These are phyloP conservation scores for Aspergillus sclerotiicarbonarius DNA, from an alignment of 495 filamentous ascomycete species.

Conservation along the genomic window DNA sequence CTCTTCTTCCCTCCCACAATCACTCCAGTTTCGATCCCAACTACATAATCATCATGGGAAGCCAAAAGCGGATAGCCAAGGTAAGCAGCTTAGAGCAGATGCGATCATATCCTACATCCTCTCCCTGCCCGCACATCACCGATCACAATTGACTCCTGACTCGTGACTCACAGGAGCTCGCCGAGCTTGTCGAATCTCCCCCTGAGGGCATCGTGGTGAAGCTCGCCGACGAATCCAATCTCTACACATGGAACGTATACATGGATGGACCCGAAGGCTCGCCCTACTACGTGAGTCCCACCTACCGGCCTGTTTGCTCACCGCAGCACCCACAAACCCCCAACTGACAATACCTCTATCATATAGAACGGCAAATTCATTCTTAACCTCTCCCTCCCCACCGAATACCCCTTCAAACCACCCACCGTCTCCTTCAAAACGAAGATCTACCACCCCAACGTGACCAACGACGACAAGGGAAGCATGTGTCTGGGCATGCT, in stretches of 20 bases:
- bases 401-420: conserved; percentile 93
- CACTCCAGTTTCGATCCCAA: conserved; percentile 11
- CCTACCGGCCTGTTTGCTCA: background rate
- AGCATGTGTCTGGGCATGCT: conserved; percentile 90
- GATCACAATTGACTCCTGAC: conserved; percentile 7
- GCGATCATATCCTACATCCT: background rate
- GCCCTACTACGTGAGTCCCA: conserved; percentile 61
- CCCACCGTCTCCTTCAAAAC: conserved; percentile 84
- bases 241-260: conserved; percentile 79
- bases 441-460: conserved; percentile 97
- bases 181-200: conserved; percentile 62
- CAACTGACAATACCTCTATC: background rate
- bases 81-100: conserved; percentile 28
- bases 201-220: conserved; percentile 63
- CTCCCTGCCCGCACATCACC: background rate
- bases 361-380: conserved; percentile 73
- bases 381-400: conserved; percentile 71
- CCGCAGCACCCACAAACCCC: background rate
- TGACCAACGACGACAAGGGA: conserved; percentile 90
- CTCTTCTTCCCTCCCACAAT: conserved; percentile 19
- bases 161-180: conserved; percentile 58
- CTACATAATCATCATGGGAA: conserved; percentile 38
- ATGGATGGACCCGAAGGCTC: conserved; percentile 73
- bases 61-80: conserved; percentile 62
- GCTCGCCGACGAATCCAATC: conserved; percentile 66